Evolutionary conservation across 139 green algal species (phyloP).

Genomic region (Chlamydomonas sp.): DNA sequence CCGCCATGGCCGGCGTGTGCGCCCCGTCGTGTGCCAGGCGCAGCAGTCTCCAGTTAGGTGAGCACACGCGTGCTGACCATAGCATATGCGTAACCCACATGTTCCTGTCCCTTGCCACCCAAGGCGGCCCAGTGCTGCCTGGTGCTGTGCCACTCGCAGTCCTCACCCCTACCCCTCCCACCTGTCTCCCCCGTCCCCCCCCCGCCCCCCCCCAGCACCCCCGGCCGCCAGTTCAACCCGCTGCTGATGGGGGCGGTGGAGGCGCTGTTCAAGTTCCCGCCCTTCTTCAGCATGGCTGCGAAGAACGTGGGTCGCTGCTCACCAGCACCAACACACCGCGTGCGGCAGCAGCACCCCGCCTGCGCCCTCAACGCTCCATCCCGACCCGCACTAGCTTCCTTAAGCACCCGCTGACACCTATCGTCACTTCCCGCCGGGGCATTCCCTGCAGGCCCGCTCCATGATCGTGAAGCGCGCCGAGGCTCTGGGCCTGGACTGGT

Average conservation of each 20-base stretch:
- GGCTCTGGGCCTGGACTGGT: slow-evolving; percentile 79
- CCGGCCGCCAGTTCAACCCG: slow-evolving; percentile 27
- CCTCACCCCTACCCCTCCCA: not conserved
- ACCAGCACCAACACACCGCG: not conserved
- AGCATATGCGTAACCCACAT: not conserved
- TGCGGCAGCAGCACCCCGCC: not conserved
- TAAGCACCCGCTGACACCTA: not conserved
- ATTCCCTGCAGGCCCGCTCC: slow-evolving; percentile 48
- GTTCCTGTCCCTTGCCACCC: not conserved
- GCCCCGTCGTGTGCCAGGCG: slow-evolving; percentile 3
- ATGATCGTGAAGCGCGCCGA: slow-evolving; percentile 81
- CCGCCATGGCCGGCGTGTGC: too few relatives aligned
- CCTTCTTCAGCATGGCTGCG: slow-evolving; percentile 66
- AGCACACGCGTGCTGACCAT: not conserved
- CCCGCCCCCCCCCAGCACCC: not conserved
- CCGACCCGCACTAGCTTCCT: not conserved
- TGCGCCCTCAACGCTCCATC: not conserved
- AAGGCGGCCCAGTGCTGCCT: not conserved
- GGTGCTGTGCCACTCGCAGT: not conserved
- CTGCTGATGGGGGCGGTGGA: slow-evolving; percentile 69
- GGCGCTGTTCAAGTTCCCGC: slow-evolving; percentile 75
- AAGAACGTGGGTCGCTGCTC: slow-evolving; percentile 46
- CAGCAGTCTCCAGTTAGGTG: slow-evolving; percentile 2
- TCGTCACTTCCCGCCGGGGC: too few relatives aligned
- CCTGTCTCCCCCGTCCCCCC: not conserved